These are phyloP conservation scores for Claviceps lovelessii DNA, from an alignment of 2,329 filamentous ascomycete species.

Conservation along the genomic window DNA sequence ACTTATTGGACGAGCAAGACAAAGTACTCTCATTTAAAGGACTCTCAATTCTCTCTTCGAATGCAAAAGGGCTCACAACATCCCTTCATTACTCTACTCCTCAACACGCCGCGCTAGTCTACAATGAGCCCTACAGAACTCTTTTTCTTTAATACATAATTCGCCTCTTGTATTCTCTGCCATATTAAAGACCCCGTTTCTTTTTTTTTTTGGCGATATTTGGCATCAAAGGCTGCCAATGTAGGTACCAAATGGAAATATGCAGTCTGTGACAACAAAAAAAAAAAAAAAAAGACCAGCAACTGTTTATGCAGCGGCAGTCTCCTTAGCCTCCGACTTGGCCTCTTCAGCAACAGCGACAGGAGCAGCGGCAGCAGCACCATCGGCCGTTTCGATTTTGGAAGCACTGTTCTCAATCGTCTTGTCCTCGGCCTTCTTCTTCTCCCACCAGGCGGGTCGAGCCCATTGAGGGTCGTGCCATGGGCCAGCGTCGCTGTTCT, in stretches of 20 bases:
- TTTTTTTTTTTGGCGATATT: neutral
- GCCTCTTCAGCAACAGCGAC: constrained; percentile 17
- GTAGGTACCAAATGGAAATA: neutral
- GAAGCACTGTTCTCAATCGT: constrained; percentile 27
- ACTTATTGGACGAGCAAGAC: neutral
- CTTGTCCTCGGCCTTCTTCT: constrained; percentile 28
- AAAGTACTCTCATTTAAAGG: neutral
- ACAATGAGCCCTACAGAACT: neutral
- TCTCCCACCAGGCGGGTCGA: constrained; percentile 50
- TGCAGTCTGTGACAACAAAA: neutral
- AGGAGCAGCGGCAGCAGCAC: constrained; percentile 9
- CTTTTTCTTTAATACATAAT: neutral
- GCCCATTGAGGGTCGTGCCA: constrained; percentile 61
- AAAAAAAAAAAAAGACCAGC: neutral
- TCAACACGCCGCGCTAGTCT: neutral
- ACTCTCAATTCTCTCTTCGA: neutral
- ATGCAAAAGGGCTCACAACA: neutral
- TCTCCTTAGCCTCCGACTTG: constrained; percentile 20
- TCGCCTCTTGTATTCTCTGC: neutral
- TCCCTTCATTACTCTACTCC: neutral
- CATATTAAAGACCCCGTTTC: neutral
- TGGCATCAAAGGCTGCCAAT: neutral
- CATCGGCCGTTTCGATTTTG: constrained; percentile 20
- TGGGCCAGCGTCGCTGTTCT: constrained; percentile 76
- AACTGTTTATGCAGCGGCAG: constrained; percentile 6